These are phyloP conservation scores for Musa troglodytarum DNA, from an alignment of 176 grass and related monocot genomes.

Conservation along the genomic window DNA sequence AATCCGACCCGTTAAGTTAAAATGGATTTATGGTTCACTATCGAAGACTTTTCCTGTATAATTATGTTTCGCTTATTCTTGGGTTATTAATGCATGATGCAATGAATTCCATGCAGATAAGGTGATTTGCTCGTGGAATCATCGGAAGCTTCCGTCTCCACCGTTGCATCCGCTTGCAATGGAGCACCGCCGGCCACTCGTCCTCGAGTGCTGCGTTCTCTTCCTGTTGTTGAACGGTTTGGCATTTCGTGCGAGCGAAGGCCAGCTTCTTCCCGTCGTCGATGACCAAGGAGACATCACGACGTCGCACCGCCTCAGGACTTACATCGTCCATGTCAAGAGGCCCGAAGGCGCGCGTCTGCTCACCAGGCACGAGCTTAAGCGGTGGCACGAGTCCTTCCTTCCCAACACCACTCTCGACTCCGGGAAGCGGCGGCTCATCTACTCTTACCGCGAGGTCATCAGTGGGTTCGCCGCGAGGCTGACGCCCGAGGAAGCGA, in stretches of 20 bases:
- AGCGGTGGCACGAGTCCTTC: conserved; percentile 71
- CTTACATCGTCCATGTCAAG: conserved; percentile 66
- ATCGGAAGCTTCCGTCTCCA: too few relatives aligned
- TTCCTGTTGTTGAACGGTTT: too few relatives aligned
- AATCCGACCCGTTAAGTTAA: too few relatives aligned
- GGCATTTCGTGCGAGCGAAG: background rate
- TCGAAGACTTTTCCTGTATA: too few relatives aligned
- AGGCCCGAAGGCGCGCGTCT: conserved; percentile 9
- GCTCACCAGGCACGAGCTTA: background rate
- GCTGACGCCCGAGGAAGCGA: conserved; percentile 53
- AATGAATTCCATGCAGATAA: too few relatives aligned
- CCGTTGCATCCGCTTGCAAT: too few relatives aligned
- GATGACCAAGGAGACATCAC: background rate
- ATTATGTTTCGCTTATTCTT: too few relatives aligned
- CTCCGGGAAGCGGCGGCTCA: conserved; percentile 28
- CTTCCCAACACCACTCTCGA: conserved; percentile 26
- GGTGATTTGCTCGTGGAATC: too few relatives aligned
- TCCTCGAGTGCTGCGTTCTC: too few relatives aligned
- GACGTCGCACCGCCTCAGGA: conserved; percentile 1
- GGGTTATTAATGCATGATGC: too few relatives aligned
- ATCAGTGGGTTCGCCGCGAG: conserved; percentile 80
- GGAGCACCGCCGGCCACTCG: too few relatives aligned
- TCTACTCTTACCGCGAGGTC: conserved; percentile 65
- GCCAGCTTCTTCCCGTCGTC: background rate
- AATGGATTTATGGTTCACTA: too few relatives aligned